Percentiles rank a stretch among this genome's conserved stretches.
These are phyloP conservation scores for Mortierella polycephala DNA, from an alignment of 371 early-diverging fungal genomes.

Conservation along the genomic window DNA sequence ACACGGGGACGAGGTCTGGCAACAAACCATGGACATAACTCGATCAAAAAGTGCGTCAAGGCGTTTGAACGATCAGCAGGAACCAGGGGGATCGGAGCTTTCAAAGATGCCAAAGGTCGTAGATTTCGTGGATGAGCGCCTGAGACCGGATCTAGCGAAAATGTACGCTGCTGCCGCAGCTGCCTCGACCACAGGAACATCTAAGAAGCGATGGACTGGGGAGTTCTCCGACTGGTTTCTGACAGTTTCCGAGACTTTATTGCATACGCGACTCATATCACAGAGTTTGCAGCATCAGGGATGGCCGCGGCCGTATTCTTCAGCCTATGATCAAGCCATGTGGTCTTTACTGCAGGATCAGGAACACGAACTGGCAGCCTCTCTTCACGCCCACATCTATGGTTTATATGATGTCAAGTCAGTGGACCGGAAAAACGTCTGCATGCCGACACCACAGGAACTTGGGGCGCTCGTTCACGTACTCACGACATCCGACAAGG, in stretches of 20 bases:
- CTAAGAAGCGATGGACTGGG: constrained; percentile 14
- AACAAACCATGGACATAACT: not conserved
- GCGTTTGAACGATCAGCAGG: no score
- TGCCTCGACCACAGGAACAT: not conserved
- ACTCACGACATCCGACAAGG: constrained; percentile 16
- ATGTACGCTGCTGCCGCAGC: constrained; percentile 16
- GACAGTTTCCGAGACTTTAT: constrained; percentile 16
- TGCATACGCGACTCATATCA: constrained; percentile 17
- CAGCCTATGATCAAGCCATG: constrained; percentile 18
- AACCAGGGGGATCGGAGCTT: not conserved
- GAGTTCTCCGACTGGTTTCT: constrained; percentile 38
- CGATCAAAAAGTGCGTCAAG: not conserved
- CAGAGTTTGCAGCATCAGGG: constrained; percentile 11
- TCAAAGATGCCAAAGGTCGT: constrained; percentile 4
- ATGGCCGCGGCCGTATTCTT: constrained; percentile 6
- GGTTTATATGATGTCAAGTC: not conserved
- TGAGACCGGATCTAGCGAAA: constrained; percentile 17
- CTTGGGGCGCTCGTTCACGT: constrained; percentile 16
- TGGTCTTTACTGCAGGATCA: constrained; percentile 14
- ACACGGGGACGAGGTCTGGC: constrained; percentile 23
- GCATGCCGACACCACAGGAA: not conserved
- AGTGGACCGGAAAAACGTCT: not conserved
- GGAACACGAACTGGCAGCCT: constrained; percentile 30
- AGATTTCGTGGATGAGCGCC: constrained; percentile 2
- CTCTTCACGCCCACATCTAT: constrained; percentile 21